Base-by-base conservation (phyloP, 2,329 filamentous ascomycete genomes). In the Boeremia exigua region DNA sequence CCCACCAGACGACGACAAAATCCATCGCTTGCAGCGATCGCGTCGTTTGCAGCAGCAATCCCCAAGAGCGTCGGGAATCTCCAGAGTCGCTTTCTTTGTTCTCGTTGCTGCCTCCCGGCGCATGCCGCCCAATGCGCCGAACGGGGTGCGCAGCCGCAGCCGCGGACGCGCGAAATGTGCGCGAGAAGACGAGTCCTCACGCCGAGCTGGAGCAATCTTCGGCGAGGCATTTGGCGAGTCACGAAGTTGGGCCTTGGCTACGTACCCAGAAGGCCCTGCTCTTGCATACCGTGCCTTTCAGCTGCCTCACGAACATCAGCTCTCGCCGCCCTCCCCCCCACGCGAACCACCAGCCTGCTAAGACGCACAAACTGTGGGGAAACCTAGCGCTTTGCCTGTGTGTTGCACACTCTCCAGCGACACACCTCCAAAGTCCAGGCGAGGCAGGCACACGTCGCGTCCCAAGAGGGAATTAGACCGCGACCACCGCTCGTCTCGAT, bases 201-300 rank as follows among this genome's bases (percentile, higher is more conserved):
- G 46, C 32, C 28, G 46, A 40, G 17, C 32, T 40, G 17, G 37
- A 48, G 36, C 9, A 33, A 33, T 42, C 36, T 40, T 48, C 46
- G 46, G 36, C 37, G 46, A 42, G 15, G 34, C 33, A 39, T 23
- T 23, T 39, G 17, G 27, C 27, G 46, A 38, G 15, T 23, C 14
- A 25, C 23, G 27, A 17, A 14, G 25, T 7, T 19, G 25, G 19
- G 27, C 9, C 34, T 38, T 48, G 46, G 28, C 46, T 14, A 34
- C 23, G 27, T 14, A 34, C 23, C 15, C 40, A 19, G 40, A 29
- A 27, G 4, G 27, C 27, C 38, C 25, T 23, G 38, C 23, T 29
- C 40, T 15, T 32, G 15, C 34, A 19, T 15, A 39, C 27, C 34
- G 10, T 17, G 4, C 9, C 10, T 46, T 27, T 9, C 12, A n/a